Evolutionary conservation across 768 basidiomycete species (phyloP), one percentile per base, ranked within the genome.

Genomic region (Russula abietina): DNA sequence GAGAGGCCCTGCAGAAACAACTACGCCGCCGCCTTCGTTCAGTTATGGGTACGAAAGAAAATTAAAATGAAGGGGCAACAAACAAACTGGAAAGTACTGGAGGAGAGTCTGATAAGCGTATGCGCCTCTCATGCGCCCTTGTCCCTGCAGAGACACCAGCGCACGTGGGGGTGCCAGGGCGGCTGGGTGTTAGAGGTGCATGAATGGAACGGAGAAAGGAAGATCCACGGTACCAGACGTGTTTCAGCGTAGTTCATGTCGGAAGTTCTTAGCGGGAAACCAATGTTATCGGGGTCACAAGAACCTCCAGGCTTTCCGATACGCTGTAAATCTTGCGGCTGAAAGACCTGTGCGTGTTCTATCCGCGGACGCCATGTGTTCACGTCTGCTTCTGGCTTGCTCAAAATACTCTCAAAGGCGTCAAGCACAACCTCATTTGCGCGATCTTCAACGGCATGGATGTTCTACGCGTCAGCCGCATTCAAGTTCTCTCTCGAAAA

Each of bases 221-320:
- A 33, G 33, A 11, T 33, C 11, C 33, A 70, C 77, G 41, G 7
- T 68, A 88, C 91, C 67, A 98, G 71, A 62, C 94, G 84, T 9
- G 73, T 77, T 72, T 97, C 92, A 1, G 93, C 94, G 69, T 94
- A 98, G 76, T 84, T 82, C 94, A 97, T 97, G 65, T 94, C 92
- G 55, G 88, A 93, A 41, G 86, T 91, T 62, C 87, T 90, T 14
- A 19, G 28, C 46, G 14, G 4, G 56, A n/a, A 11, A 11, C 28
- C n/a, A 12, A 33, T 19, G 36, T 19, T 38, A 58, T 12, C 22
- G 19, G n/a, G n/a, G n/a, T n/a, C n/a, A n/a, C n/a, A n/a, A n/a
- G 61, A 22, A 88, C 93, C 84, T 68, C 91, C 92, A 12, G 96
- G 79, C 55, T 74, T 77, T 36, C 86, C 88, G 24, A 86, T 79